These are phyloP conservation scores for Amanita phalloides DNA, from an alignment of 768 basidiomycete genomes.

Conservation along the genomic window DNA sequence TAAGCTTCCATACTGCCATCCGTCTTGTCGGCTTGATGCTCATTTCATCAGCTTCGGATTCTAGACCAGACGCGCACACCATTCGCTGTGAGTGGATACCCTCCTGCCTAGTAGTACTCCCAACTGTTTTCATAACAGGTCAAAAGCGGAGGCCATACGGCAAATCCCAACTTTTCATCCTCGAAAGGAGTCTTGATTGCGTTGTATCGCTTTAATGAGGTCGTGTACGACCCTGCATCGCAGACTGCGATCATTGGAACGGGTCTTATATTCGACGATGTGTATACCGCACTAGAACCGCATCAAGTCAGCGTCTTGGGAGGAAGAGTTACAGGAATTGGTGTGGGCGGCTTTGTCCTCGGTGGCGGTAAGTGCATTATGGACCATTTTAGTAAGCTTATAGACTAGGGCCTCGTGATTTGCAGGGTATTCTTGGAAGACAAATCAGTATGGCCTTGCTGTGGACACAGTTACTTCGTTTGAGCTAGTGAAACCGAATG, in stretches of 20 bases:
- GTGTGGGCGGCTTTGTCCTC: conserved; percentile 35
- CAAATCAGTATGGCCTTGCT: conserved; percentile 51
- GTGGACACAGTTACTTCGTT: conserved; percentile 41
- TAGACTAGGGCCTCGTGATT: background rate
- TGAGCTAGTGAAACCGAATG: conserved; percentile 49
- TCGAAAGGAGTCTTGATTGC: conserved; percentile 38
- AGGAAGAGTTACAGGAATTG: conserved; percentile 34
- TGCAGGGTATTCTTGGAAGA: conserved; percentile 54
- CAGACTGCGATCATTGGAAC: conserved; percentile 21
- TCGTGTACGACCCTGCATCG: conserved; percentile 19
- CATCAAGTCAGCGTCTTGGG: conserved; percentile 35
- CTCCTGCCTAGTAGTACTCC: background rate
- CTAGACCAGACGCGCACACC: background rate
- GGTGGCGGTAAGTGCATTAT: conserved; percentile 28
- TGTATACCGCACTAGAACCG: conserved; percentile 29
- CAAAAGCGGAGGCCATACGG: conserved; percentile 38
- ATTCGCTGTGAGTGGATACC: background rate
- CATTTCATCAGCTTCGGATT: background rate
- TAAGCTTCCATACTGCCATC: background rate
- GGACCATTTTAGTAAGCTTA: background rate
- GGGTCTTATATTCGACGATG: conserved; percentile 41
- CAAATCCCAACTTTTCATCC: conserved; percentile 37
- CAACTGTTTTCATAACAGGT: conserved; percentile 20
- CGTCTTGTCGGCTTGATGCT: background rate
- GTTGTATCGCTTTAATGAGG: conserved; percentile 26